Evolutionary conservation across 192 early-diverging fungal species (phyloP), one percentile per base, ranked within the genome.

Genomic region (Backusella luteola): DNA sequence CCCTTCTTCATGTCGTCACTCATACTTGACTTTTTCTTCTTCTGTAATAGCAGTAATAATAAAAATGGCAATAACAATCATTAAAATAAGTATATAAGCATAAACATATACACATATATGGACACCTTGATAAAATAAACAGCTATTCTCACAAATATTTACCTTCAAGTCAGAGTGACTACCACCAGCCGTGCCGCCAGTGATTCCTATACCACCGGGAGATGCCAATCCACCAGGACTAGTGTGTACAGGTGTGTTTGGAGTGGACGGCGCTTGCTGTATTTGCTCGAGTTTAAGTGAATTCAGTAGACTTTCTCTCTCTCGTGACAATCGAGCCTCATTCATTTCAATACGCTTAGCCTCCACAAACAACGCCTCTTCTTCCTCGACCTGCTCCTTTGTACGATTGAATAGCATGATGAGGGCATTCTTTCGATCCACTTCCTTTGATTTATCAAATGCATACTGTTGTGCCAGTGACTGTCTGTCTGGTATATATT

Each of bases 361-460:
- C 79, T 97, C 94, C 67, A 90, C 59, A n/a, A 91, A 88, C 11
- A 98, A 82, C 11, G 88, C 82, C 77, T 95, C 95, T 73, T 98
- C 96, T 76, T 98, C 95, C 79, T 93, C 88, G 17, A 94, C 91
- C 80, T 94, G 89, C 49, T 95, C 96, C 29, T 87, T 85, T 26
- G 92, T 93, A 26, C 96, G 88, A 5, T 73, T 83, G 73, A 92
- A 92, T 56, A 98, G 81, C 12, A 87, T 82, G 29, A 88, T 89
- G 3, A 97, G 85, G 17, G 93, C 91, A 75, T 90, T 86, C 80
- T 98, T 98, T 36, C 96, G 87, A 76, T 95, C 91, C 19, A 89
- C 69, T 82, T 98, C 96, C 32, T 74, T 79, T 23, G 42, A 76
- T 80, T 91, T 91, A 67, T 90, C 81, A 78, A 81, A 91, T 11